Evolutionary conservation across 192 early-diverging fungal genomes (phyloP), one percentile per base, ranked within the genome.

Genomic region (Haplosporangium gracile): DNA sequence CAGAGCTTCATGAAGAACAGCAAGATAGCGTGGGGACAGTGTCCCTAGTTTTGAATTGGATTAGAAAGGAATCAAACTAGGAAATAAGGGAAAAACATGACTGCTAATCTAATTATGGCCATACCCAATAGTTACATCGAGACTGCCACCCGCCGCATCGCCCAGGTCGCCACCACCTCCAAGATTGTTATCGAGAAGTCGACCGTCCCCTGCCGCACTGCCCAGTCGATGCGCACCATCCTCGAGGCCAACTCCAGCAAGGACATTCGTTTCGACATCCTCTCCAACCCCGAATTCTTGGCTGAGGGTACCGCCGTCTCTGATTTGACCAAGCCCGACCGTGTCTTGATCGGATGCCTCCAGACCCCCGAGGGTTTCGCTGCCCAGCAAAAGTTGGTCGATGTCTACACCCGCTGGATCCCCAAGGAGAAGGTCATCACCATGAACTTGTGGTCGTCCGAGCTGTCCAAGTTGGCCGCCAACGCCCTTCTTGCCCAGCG

Each of bases 111-210:
- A 68, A 13, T 82, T 85, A 63, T 81, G 51, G 77, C 34, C 11
- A 60, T 18, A 1, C 7, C 43, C 20, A 22, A 49, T 74, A 94
- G 93, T 22, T 96, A 95, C 68, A 89, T 98, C 75, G 95, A 97
- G 88, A 70, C 92, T 65, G 97, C 97, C 76, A 95, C 94, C 32
- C 90, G 93, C 53, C 89, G 92, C 76, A 97, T 98, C 82, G 97
- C 97, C 16, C 88, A 92, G 63, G 93, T 96, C 32, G 93, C 97
- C 4, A 93, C 74, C 72, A 91, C 89, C 49, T 90, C 93, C 88
- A 98, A 97, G 88, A 96, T 98, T 74, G 95, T 98, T 10, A 94
- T 98, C 49, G 97, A 97, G 87, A 98, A 97, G 90, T 97, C 96
- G 1, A 98, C 97, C 26, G 97, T 98, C 20, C 97, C 97, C 51